phyloP scores from a whole-genome alignment of 495 filamentous ascomycete species.

The Chlorociboria aeruginascens region DNA sequence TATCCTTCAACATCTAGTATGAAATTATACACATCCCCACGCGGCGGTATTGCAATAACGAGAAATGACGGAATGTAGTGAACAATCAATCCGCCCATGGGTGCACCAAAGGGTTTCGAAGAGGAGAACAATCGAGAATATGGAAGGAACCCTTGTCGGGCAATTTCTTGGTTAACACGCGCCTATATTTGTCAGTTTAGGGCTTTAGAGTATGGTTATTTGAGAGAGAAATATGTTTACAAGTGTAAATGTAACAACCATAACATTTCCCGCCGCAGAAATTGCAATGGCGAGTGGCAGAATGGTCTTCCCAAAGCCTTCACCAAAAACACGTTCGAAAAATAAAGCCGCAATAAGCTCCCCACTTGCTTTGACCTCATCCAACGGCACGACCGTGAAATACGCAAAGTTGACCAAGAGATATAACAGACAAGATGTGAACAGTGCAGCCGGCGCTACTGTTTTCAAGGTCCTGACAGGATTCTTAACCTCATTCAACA shows the following conservation, averaged over 20 bases:
- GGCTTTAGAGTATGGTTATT: slow-evolving; percentile 8
- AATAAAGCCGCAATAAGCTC: slow-evolving; percentile 58
- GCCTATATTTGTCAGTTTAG: slow-evolving; percentile 29
- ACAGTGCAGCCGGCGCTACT: slow-evolving; percentile 47
- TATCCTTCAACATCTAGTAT: slow-evolving; percentile 66
- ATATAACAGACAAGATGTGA: slow-evolving; percentile 51
- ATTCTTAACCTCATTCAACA: slow-evolving; percentile 63
- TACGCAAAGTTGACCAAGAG: slow-evolving; percentile 60
- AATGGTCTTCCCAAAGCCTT: slow-evolving; percentile 39
- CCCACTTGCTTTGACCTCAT: slow-evolving; percentile 55
- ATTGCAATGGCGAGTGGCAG: slow-evolving; percentile 54
- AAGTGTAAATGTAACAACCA: slow-evolving; percentile 61
- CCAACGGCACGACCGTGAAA: slow-evolving; percentile 52
- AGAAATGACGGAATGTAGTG: slow-evolving; percentile 57
- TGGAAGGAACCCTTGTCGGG: slow-evolving; percentile 48
- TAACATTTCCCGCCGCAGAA: slow-evolving; percentile 61
- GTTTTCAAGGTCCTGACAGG: slow-evolving; percentile 54
- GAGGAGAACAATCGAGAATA: slow-evolving; percentile 50
- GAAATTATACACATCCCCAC: slow-evolving; percentile 58
- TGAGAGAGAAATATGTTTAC: slow-evolving; percentile 28
- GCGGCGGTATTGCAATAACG: slow-evolving; percentile 52
- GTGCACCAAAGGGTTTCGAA: slow-evolving; percentile 54
- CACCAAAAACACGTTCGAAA: slow-evolving; percentile 55
- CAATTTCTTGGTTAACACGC: slow-evolving; percentile 41
- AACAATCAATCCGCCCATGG: slow-evolving; percentile 52